phyloP scores from a whole-genome alignment of 1,139 yeast species.

The Saccharomyces hybrid region DNA sequence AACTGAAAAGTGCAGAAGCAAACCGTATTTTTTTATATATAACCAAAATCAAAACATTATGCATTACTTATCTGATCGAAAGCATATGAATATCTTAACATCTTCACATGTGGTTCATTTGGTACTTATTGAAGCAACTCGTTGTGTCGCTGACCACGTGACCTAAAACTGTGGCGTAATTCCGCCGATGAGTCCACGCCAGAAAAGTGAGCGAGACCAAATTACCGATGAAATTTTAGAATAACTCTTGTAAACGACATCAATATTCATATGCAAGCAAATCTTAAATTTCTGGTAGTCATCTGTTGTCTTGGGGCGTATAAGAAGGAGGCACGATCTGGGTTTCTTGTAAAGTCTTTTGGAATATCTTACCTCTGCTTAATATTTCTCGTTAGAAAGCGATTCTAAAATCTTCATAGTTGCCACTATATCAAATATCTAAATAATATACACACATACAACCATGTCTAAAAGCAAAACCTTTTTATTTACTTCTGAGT shows the following conservation, averaged over 20 bases:
- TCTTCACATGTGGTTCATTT: not conserved
- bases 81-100: not conserved
- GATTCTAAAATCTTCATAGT: not conserved
- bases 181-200: conserved; percentile 1
- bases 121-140: not conserved
- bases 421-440: not conserved
- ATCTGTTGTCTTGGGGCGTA: not conserved
- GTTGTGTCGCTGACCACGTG: not conserved
- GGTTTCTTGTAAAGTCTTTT: not conserved
- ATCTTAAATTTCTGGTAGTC: not conserved
- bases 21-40: not conserved
- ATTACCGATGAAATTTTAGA: not conserved
- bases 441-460: not conserved
- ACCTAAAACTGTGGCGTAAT: not conserved
- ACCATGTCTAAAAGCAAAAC: conserved; percentile 22
- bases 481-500: conserved; percentile 88
- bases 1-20: too few relatives aligned
- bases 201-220: not conserved
- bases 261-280: not conserved
- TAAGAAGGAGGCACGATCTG: not conserved
- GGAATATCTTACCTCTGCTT: not conserved
- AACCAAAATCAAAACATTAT: not conserved
- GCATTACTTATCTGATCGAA: not conserved
- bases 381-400: not conserved
- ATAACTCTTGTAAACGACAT: not conserved